Base-by-base conservation (phyloP, 371 early-diverging fungal genomes). In the Apophysomyces ossiformis region DNA sequence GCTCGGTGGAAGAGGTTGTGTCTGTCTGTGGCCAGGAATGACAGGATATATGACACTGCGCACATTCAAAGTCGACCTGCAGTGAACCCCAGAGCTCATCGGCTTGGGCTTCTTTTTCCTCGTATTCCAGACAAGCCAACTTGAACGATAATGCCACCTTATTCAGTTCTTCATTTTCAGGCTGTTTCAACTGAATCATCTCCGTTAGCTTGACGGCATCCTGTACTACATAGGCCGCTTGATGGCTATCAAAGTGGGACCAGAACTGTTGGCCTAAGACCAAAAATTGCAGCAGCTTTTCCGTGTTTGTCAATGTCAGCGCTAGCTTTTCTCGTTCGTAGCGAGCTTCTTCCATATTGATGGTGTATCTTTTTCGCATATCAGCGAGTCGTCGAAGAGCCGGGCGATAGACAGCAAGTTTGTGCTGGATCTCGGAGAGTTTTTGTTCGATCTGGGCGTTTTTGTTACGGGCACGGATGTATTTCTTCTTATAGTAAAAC, bases 231-330 rank as follows among this genome's bases (percentile, higher is more conserved):
- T 71, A 64, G 11, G 65, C 69, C 1, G 69, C 69, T 37, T 76
- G 78, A 61, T 78, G 69, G 9, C 50, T 44, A 36, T 78, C 79
- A 66, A 81, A 81, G 5, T 60, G 67, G 26, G 65, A 46, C 82
- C 82, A 81, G 58, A 71, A 78, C 11, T 43, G 66, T 26, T 66
- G 68, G 4, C 70, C 78, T 67, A 50, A 26, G 21, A 50, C 21
- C 21, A 50, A 9, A 21, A 50, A 50, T 6, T 50, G 9, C 54
- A 50, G 21, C 11, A 21, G 7, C 21, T 50, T 50, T 15, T 63
- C 39, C 8, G 56, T 7, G 7, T 38, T 12, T 13, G 57, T 32
- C 18, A 21, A 8, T n/a, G 9, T 18, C 21, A 21, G 21, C 9
- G 3, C 4, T 26, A 50, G 21, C 21, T n/a, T 26, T n/a, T 50